Base-by-base conservation (phyloP, 768 basidiomycete genomes). In the Tylopilus balloui region DNA sequence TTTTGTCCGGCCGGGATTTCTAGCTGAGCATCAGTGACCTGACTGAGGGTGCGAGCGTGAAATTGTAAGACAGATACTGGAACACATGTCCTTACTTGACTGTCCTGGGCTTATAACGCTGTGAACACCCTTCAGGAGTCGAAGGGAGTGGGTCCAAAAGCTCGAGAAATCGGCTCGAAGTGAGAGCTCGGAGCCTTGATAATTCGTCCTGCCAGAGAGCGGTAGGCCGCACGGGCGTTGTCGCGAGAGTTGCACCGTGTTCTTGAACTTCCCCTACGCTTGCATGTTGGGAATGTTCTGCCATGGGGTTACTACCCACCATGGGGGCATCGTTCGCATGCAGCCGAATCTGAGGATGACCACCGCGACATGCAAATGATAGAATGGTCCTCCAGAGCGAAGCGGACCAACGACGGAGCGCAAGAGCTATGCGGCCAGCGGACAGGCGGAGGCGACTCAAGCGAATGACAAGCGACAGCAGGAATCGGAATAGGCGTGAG, bases 81-180 rank as follows among this genome's bases (percentile, higher is more conserved):
- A 8, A 36, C 19, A 25, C 14, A n/a, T 6, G 21, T n/a, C 9
- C 48, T 11, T 42, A 56, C 57, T 10, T 35, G 9, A 28, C 29
- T 15, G 17, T 25, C 54, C 20, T 48, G 6, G 13, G 12, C 6
- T 28, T 19, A 37, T 61, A 59, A 7, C 57, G 40, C 38, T 27
- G 50, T 31, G 54, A 60, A 15, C 21, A 47, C n/a, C 25, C 7
- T 6, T 52, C 58, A 1, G 50, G 59, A 19, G 38, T 57, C 7
- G 49, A 40, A 13, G 54, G 35, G 3, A 37, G 0, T 20, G n/a
- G 24, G 12, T 24, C 10, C 2, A 15, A 19, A 4, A 19, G 36
- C 11, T 38, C n/a, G 13, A 34, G 20, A 11, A n/a, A 19, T 3
- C 13, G 13, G 12, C 11, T 13, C 6, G 47, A 29, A 36, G 23